A percentile compares a stretch with the other conserved stretches of the same genome.
phyloP scores from a whole-genome alignment of 306 rosid genomes.

The Cucurbita argyrosperma region DNA sequence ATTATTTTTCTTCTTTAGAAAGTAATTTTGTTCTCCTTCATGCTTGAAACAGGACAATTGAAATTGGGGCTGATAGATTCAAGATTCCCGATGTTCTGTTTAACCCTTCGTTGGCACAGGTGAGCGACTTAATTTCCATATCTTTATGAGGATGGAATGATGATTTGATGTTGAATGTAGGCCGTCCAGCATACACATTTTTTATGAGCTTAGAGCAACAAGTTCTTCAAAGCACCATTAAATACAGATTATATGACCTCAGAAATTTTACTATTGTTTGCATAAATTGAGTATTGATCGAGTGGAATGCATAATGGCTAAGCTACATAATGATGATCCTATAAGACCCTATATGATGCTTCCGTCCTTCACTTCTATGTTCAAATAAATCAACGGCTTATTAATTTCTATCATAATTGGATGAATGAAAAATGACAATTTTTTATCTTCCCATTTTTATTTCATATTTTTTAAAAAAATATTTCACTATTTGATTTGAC shows the following conservation, averaged over 20 bases:
- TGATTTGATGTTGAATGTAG: neutral
- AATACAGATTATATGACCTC: neutral
- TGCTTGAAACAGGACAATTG: slow-evolving; percentile 58
- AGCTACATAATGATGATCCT: neutral
- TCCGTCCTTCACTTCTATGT: neutral
- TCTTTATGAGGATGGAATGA: neutral
- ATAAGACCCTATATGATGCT: neutral
- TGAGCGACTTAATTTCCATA: slow-evolving; percentile 14
- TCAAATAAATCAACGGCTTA: neutral
- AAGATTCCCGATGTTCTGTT: slow-evolving; percentile 93
- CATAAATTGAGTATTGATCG: neutral
- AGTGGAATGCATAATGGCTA: neutral
- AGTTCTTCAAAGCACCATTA: neutral
- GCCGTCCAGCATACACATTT: neutral
- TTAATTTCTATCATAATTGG: neutral
- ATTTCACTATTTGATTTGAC: neutral
- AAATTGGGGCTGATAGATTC: slow-evolving; percentile 94
- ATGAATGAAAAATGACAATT: neutral
- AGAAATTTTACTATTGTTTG: neutral
- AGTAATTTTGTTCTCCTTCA: neutral
- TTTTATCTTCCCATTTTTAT: neutral
- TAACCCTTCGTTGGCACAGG: slow-evolving; percentile 80
- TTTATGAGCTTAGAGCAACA: neutral
- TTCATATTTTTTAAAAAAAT: neutral
- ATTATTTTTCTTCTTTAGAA: slow-evolving; percentile 1